Evolutionary conservation across 345 rosid genomes (phyloP).

Genomic region (Camelina sativa): DNA sequence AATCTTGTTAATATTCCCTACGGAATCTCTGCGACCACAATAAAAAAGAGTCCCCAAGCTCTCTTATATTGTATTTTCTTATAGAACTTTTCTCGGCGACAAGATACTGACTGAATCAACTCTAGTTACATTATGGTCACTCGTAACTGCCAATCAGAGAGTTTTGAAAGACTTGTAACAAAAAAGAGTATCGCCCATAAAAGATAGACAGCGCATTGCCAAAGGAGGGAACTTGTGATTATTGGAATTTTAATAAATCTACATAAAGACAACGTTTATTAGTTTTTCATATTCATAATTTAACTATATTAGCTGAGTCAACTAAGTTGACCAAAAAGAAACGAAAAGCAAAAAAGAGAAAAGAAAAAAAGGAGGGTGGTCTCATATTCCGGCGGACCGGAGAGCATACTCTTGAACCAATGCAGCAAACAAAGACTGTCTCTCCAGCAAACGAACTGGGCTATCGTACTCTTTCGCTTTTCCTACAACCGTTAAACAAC

Average conservation of each 20-base stretch:
- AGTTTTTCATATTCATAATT: background rate
- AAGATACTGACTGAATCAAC: background rate
- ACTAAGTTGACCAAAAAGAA: background rate
- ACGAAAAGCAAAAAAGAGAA: background rate
- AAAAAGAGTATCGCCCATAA: no score
- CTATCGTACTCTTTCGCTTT: conserved; percentile 75
- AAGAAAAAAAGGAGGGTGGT: background rate
- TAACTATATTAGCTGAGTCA: background rate
- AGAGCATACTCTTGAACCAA: conserved; percentile 91
- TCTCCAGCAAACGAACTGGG: conserved; percentile 72
- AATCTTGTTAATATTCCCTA: conserved; percentile 29
- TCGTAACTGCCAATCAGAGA: background rate
- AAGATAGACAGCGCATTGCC: background rate
- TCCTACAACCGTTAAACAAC: conserved; percentile 46
- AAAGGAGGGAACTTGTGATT: background rate
- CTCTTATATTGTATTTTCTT: background rate
- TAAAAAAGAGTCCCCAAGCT: background rate
- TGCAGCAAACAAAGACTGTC: conserved; percentile 73
- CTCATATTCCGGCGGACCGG: conserved; percentile 72
- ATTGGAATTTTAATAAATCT: background rate
- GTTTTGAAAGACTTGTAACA: background rate
- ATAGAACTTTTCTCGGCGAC: no score
- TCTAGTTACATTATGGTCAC: background rate
- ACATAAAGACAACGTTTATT: background rate
- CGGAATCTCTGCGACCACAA: conserved; percentile 26